Percentiles rank a stretch among this genome's conserved stretches.
These are phyloP conservation scores for Rhodotorula kratochvilovae DNA, from an alignment of 768 basidiomycete genomes.

Conservation along the genomic window DNA sequence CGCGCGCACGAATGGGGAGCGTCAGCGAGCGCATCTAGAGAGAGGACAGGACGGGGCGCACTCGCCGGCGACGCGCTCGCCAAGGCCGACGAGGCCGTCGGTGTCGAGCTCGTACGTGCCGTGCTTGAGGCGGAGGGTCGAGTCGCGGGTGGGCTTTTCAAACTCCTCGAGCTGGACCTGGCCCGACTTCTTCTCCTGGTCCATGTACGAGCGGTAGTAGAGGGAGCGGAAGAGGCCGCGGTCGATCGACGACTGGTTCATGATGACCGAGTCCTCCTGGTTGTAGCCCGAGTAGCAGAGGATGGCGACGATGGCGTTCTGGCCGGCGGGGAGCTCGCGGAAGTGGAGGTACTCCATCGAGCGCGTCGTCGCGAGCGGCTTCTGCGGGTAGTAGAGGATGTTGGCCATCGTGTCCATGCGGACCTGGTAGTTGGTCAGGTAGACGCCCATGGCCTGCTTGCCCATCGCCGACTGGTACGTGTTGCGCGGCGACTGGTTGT, in stretches of 20 bases:
- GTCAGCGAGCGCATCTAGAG: not conserved
- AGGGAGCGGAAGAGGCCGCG: constrained; percentile 97
- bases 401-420: constrained; percentile 99
- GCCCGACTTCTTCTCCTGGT: constrained; percentile 94
- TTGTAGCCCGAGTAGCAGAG: constrained; percentile 99
- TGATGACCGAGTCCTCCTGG: constrained; percentile 99
- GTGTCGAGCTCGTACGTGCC: constrained; percentile 96
- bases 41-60: not conserved
- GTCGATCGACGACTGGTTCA: constrained; percentile 99
- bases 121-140: constrained; percentile 92
- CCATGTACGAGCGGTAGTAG: constrained; percentile 98
- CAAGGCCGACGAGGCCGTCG: constrained; percentile 92
- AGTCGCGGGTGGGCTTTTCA: constrained; percentile 88
- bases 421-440: constrained; percentile 94
- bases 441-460: constrained; percentile 99
- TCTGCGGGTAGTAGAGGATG: constrained; percentile 98
- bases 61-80: constrained; percentile 88
- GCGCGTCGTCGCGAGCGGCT: constrained; percentile 94
- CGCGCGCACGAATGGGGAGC: not conserved
- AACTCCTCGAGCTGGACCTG: constrained; percentile 89
- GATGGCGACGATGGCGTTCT: constrained; percentile 97
- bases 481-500: constrained; percentile 99
- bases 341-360: constrained; percentile 99
- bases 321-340: constrained; percentile 93
- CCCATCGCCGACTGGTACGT: constrained; percentile 99